Percentiles rank a stretch among this genome's conserved stretches.
Conservation (phyloP, 768 basidiomycete species). For the Tephrocybe sp. region DNA sequence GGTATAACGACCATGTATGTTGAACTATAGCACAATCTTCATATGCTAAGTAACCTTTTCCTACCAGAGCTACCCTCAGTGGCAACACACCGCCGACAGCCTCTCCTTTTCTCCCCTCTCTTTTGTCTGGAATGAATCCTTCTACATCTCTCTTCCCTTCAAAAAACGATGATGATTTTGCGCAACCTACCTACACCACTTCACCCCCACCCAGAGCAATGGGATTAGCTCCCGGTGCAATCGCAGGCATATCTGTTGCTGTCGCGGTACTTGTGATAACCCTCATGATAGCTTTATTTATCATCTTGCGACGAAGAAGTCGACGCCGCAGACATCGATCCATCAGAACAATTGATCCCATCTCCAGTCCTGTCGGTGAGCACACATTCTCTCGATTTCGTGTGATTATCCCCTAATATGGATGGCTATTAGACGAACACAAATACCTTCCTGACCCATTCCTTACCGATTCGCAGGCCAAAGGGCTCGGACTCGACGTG, state of each 20-base stretch:
- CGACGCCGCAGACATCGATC: not conserved
- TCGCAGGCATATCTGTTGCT: constrained; percentile 15
- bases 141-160: not conserved
- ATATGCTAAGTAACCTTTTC: too few relatives aligned
- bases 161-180: not conserved
- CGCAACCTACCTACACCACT: constrained; percentile 1
- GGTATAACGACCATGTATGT: constrained; percentile 4
- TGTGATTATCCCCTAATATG: not conserved
- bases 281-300: constrained; percentile 1
- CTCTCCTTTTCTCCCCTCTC: constrained; percentile 3
- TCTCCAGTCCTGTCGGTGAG: constrained; percentile 8
- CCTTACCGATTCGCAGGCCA: constrained; percentile 17
- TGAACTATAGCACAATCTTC: too few relatives aligned
- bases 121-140: not conserved
- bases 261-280: not conserved
- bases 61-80: constrained; percentile 7
- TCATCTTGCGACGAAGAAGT: constrained; percentile 8
- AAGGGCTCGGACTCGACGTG: constrained; percentile 14
- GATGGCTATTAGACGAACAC: constrained; percentile 6
- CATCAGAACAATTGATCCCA: constrained; percentile 4
- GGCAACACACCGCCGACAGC: constrained; percentile 10
- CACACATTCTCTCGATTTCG: not conserved
- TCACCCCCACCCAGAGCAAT: not conserved
- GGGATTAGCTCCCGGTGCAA: constrained; percentile 7
- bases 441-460: constrained; percentile 15